A percentile compares a stretch with the other conserved stretches of the same genome.
phyloP scores from a whole-genome alignment of 2,329 filamentous ascomycete genomes.

The Bipolaris cookei region DNA sequence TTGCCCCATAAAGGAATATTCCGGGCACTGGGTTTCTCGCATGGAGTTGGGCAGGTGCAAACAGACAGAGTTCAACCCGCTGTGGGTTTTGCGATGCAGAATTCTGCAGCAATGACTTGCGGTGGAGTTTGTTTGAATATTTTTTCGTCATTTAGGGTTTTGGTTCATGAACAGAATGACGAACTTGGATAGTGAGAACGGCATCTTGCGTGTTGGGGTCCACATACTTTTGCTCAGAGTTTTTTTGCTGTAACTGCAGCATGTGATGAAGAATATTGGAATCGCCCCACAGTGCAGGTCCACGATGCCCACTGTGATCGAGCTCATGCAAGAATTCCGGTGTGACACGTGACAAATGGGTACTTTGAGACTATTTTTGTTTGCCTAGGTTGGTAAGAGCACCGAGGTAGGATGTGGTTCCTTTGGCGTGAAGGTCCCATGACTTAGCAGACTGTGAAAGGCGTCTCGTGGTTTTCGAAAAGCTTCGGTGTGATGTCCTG shows the following conservation, averaged over 20 bases:
- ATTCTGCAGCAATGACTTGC: too few relatives aligned
- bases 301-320: slow-evolving; percentile 64
- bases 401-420: slow-evolving; percentile 49
- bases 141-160: neutral
- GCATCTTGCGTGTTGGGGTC: slow-evolving; percentile 61
- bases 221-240: slow-evolving; percentile 64
- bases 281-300: slow-evolving; percentile 53
- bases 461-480: neutral
- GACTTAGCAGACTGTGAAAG: neutral
- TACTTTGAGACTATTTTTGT: slow-evolving; percentile 59
- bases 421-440: neutral
- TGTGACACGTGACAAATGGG: slow-evolving; percentile 64
- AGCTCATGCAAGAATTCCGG: slow-evolving; percentile 65
- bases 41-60: too few relatives aligned
- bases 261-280: slow-evolving; percentile 57
- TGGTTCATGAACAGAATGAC: neutral
- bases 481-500: neutral
- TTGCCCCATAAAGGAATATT: too few relatives aligned
- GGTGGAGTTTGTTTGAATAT: too few relatives aligned
- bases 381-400: slow-evolving; percentile 62
- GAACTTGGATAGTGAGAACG: slow-evolving; percentile 62
- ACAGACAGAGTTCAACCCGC: too few relatives aligned
- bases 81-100: too few relatives aligned
- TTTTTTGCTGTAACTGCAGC: slow-evolving; percentile 57
- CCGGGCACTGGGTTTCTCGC: too few relatives aligned